Base-by-base conservation (phyloP, 176 grass and related monocot species). In the Carex parvula region DNA sequence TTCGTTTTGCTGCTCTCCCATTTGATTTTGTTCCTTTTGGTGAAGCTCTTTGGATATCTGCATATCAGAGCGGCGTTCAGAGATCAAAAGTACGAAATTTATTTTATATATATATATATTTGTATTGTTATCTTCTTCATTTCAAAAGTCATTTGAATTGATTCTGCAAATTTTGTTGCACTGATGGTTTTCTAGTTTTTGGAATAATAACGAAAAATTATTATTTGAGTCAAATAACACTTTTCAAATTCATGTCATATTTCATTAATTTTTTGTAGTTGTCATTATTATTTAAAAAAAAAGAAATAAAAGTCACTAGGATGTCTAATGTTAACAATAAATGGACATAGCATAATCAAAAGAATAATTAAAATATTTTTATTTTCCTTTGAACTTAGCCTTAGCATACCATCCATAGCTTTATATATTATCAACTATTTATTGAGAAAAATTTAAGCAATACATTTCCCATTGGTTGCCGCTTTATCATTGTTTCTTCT, bases 1-100 rank as follows among this genome's bases (percentile, higher is more conserved):
- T 15, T 92, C 6, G 66, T 89, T 22, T 88, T 99, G 6, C 83
- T 93, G 84, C 0, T 90, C 89, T 26, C 20, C 80, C 90, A 95
- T 87, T 83, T 99, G 79, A 16, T 85, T 7, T 71, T 68, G 46
- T 74, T 95, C 88, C 88, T 93, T 93, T 77, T 95, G 82, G 84
- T 60, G 84, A 99, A 95, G 85, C 18, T 99, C 77, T 85, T 93
- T 86, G 66, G 24, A 0, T 62, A 74, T 79, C 84, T 95, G 0
- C 63, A 83, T 75, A 11, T 6, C 70, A 64, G 78, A 73, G 75
- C 84, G 35, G 79, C 76, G 50, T 26, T 65, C 58, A n/a, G 62
- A 11, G 59, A 11, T 6, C 58, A 74, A 41, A 83, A 87, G 94
- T 92, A 71, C 46, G 14, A 10, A 12, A 58, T 39, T 64, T 5